These are phyloP conservation scores for Pseudevernia furfuracea DNA, from an alignment of 495 filamentous ascomycete genomes.

Conservation along the genomic window DNA sequence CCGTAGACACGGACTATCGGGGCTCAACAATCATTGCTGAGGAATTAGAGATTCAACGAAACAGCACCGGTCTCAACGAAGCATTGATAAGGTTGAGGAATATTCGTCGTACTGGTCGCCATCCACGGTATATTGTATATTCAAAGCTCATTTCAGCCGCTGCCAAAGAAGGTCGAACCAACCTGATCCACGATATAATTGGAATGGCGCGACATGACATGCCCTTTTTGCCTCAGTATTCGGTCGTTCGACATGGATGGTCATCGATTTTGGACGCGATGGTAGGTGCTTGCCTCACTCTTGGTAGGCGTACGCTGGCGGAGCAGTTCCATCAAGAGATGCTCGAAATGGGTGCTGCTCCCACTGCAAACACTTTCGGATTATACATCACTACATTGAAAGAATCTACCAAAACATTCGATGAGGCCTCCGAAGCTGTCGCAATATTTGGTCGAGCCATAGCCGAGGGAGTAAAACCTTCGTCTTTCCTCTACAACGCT, in stretches of 20 bases:
- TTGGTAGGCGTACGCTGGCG: constrained; percentile 71
- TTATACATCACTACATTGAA: constrained; percentile 97
- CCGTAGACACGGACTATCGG: constrained; percentile 79
- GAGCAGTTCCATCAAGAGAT: constrained; percentile 85
- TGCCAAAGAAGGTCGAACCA: constrained; percentile 68
- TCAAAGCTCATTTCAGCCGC: constrained; percentile 89
- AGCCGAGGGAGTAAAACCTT: constrained; percentile 88
- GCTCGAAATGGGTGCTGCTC: constrained; percentile 75
- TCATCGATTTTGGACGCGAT: constrained; percentile 89
- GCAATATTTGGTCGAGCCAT: constrained; percentile 94
- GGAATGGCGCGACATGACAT: constrained; percentile 81
- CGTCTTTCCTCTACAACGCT: constrained; percentile 96
- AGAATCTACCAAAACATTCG: constrained; percentile 92
- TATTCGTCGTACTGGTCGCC: constrained; percentile 83
- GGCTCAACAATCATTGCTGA: constrained; percentile 85
- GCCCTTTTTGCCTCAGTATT: constrained; percentile 71
- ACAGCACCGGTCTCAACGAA: constrained; percentile 65
- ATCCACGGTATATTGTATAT: constrained; percentile 92
- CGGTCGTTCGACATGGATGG: constrained; percentile 87
- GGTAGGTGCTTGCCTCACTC: constrained; percentile 83
- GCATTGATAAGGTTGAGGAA: constrained; percentile 77
- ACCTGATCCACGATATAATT: constrained; percentile 78
- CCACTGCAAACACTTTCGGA: constrained; percentile 94
- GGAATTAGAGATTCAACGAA: constrained; percentile 66
- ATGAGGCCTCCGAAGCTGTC: constrained; percentile 92